A percentile compares a stretch with the other conserved stretches of the same genome.
These are phyloP conservation scores for Leccinum variicolor DNA, from an alignment of 768 basidiomycete species.

Conservation along the genomic window DNA sequence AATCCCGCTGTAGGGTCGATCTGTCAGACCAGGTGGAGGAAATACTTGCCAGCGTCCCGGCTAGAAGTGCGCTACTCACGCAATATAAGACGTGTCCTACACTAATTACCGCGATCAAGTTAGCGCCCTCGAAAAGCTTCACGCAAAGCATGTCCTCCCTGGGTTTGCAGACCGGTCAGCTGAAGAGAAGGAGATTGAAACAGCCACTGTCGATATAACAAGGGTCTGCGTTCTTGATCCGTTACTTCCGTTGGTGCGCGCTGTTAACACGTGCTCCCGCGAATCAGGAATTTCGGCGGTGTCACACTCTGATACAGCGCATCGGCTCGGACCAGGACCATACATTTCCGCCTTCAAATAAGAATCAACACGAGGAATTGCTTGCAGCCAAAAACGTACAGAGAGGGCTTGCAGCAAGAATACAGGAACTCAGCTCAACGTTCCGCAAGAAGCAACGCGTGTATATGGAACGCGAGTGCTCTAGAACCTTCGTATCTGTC, in stretches of 20 bases:
- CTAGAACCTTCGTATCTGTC: slow-evolving; percentile 1
- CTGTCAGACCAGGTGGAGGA: slow-evolving; percentile 86
- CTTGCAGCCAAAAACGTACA: slow-evolving; percentile 91
- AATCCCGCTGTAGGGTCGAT: slow-evolving; percentile 69
- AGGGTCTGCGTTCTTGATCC: slow-evolving; percentile 47
- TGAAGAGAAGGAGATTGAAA: slow-evolving; percentile 93
- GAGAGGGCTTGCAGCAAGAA: slow-evolving; percentile 90
- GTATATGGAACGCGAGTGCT: slow-evolving; percentile 91
- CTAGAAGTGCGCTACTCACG: slow-evolving; percentile 64
- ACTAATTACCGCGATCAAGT: slow-evolving; percentile 48
- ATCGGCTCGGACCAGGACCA: slow-evolving; percentile 60
- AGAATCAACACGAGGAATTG: slow-evolving; percentile 44
- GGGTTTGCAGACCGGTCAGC: slow-evolving; percentile 93
- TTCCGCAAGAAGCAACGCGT: slow-evolving; percentile 98
- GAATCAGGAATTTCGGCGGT: slow-evolving; percentile 37
- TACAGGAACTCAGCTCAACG: slow-evolving; percentile 86
- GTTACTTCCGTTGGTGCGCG: neutral
- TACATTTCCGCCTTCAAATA: slow-evolving; percentile 57
- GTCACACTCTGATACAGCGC: slow-evolving; percentile 57
- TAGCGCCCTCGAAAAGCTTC: slow-evolving; percentile 85
- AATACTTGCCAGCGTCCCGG: slow-evolving; percentile 60
- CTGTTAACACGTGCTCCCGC: slow-evolving; percentile 8
- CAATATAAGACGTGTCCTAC: slow-evolving; percentile 6
- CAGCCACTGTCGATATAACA: slow-evolving; percentile 83
- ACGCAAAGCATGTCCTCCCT: slow-evolving; percentile 93